Conservation (phyloP, 306 rosid genomes). For the Rubus parviflorus region DNA sequence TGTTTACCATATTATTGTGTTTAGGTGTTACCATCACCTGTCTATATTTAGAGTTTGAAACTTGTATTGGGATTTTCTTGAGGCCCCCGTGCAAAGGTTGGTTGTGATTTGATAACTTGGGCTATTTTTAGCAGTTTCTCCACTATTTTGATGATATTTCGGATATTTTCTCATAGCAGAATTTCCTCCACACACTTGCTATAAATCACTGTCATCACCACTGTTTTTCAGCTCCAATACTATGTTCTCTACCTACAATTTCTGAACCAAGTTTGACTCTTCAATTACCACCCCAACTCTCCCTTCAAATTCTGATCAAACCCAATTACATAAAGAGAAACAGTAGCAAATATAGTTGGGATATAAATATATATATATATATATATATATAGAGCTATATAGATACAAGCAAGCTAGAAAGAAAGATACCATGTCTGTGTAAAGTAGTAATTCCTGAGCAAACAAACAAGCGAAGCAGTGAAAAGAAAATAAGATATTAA, state of each 20-base stretch:
- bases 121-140: neutral
- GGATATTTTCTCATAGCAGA: neutral
- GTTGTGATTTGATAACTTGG: neutral
- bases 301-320: neutral
- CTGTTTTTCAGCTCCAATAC: neutral
- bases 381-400: too few species aligned
- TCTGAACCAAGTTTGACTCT: neutral
- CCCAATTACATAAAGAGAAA: neutral
- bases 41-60: neutral
- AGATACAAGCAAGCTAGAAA: too few species aligned
- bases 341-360: neutral
- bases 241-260: neutral
- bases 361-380: too few species aligned
- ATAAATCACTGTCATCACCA: neutral
- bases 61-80: neutral
- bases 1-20: slow-evolving; percentile 38
- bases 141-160: too few species aligned
- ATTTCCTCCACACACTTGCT: neutral
- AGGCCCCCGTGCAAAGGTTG: slow-evolving; percentile 1
- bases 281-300: neutral
- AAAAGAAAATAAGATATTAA: neutral
- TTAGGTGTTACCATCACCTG: neutral
- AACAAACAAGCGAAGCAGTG: neutral
- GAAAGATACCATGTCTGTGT: neutral
- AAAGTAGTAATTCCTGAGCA: slow-evolving; percentile 6